Percentiles rank a stretch among this genome's conserved stretches.
These are phyloP conservation scores for Ogataea trehalophila DNA, from an alignment of 805 yeast species.

Conservation along the genomic window DNA sequence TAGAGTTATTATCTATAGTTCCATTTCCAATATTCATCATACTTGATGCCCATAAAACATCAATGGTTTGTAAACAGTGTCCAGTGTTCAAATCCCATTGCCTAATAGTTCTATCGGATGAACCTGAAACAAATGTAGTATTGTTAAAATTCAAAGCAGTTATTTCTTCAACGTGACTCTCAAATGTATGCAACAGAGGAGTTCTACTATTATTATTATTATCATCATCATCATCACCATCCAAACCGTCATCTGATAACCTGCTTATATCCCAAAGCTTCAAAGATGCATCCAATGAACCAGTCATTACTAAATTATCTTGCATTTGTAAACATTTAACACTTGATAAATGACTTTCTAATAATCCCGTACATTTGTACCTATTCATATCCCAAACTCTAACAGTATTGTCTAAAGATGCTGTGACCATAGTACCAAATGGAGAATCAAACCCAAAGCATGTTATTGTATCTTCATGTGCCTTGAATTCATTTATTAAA, in stretches of 20 bases:
- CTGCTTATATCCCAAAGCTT: conserved; percentile 53
- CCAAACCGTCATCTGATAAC: conserved; percentile 18
- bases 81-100: conserved; percentile 73
- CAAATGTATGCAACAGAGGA: conserved; percentile 45
- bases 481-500: conserved; percentile 42
- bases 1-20: neutral
- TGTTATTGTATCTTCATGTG: conserved; percentile 50
- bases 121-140: conserved; percentile 58
- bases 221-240: conserved; percentile 15
- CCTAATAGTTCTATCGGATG: conserved; percentile 65
- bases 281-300: conserved; percentile 59
- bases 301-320: conserved; percentile 44
- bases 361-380: conserved; percentile 42
- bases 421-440: conserved; percentile 71
- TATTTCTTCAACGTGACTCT: conserved; percentile 62
- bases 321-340: conserved; percentile 59
- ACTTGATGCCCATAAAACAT: conserved; percentile 56
- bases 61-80: conserved; percentile 64
- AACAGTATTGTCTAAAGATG: conserved; percentile 72
- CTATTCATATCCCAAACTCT: conserved; percentile 78
- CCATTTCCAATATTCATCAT: conserved; percentile 20
- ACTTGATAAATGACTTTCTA: conserved; percentile 58
- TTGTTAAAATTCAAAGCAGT: conserved; percentile 56
- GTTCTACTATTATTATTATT: conserved; percentile 6
- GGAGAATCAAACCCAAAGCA: conserved; percentile 69